Base-by-base conservation (phyloP, 768 basidiomycete genomes). In the Rhizopogon vesiculosus region DNA sequence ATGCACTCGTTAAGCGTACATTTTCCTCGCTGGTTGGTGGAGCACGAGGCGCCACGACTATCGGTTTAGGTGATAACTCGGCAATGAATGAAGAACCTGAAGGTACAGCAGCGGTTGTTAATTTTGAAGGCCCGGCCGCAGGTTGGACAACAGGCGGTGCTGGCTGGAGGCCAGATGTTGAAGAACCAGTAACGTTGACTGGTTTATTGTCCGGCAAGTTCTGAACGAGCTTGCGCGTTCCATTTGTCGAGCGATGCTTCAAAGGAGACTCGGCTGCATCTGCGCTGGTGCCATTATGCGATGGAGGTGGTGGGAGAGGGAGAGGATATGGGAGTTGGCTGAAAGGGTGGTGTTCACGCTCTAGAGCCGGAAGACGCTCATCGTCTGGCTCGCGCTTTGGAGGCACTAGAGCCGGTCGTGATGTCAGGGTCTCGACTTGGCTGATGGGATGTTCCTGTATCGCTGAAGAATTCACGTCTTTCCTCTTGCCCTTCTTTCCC, bases 261-360 rank as follows among this genome's bases (percentile, higher is more conserved):
- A 52, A 38, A 9, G 51, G 51, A 28, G 51, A 52, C 22, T 52
- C 51, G 3, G 25, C 28, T 13, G n/a, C 25, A 25, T 46, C 39
- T 46, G 22, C 39, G 22, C 31, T 18, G 19, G 4, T 35, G 46
- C 7, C 12, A 48, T 35, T 48, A 15, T 3, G 18, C 12, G 13
- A 33, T 35, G 45, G 45, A 31, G n/a, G 29, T 1, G 29, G 31
- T 13, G 12, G 46, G n/a, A 7, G 13, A 35, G 19, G 46, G 19
- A 19, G 13, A 48, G 19, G 46, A 19, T 15, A 5, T 35, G 18
- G 18, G 18, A 35, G 9, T 42, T 62, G 59, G 38, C 61, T 62
- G 13, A 58, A 53, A 4, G 59, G 65, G 4, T 22, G 40, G 29
- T 51, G 53, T 35, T 35, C 46, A 48, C 10, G 33, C 13, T 48